Conservation (phyloP, 306 rosid genomes). For the Macrotyloma uniflorum region DNA sequence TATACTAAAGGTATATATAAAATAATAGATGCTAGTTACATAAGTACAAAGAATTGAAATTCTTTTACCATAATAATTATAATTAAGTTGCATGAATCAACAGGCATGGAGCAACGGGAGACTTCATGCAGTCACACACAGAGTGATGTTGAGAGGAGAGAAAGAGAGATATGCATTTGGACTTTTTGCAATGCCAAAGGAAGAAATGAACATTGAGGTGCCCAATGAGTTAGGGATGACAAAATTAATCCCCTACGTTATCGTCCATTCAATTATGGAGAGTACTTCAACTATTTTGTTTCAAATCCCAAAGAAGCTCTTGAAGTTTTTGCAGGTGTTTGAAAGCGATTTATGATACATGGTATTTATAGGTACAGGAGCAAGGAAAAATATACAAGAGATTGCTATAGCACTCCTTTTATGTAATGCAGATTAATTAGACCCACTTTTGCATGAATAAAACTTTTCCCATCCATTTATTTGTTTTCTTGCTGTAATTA, state of each 20-base stretch:
- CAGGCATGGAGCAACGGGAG: slow-evolving; percentile 71
- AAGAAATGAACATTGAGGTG: slow-evolving; percentile 47
- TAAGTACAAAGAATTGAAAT: not conserved
- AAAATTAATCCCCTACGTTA: slow-evolving; percentile 50
- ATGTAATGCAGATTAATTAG: not conserved
- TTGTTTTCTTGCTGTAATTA: no score
- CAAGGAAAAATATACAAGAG: not conserved
- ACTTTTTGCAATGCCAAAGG: slow-evolving; percentile 47
- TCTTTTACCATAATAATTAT: not conserved
- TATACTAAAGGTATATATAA: slow-evolving; percentile 17
- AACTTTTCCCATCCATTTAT: not conserved
- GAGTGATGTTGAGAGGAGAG: slow-evolving; percentile 49
- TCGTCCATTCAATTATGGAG: slow-evolving; percentile 46
- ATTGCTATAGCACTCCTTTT: not conserved
- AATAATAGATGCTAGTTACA: not conserved
- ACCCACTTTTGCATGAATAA: not conserved
- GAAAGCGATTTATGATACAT: not conserved
- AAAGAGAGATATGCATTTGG: slow-evolving; percentile 53
- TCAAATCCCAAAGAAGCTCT: slow-evolving; percentile 43
- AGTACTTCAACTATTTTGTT: slow-evolving; percentile 39
- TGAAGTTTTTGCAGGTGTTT: slow-evolving; percentile 45
- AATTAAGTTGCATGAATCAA: not conserved
- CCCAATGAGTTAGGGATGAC: slow-evolving; percentile 49
- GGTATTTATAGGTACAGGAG: not conserved
- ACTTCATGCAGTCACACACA: slow-evolving; percentile 53